Evolutionary conservation across 352 stramenopile species (phyloP).

Genomic region (Phytophthora constricta): DNA sequence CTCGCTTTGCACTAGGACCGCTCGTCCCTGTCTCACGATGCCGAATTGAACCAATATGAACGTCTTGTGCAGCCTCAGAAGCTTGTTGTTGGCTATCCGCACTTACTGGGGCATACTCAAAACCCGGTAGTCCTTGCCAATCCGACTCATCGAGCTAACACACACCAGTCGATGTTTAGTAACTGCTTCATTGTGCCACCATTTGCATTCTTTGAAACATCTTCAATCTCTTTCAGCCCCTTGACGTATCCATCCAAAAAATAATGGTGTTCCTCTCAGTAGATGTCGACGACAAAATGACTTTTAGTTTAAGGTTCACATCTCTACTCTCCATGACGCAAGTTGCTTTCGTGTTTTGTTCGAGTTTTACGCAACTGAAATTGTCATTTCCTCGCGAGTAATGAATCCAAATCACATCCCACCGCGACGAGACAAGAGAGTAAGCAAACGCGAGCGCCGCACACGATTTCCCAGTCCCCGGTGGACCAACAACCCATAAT

Average conservation of each 20-base stretch:
- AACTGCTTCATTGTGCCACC: not conserved
- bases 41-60: too few species aligned
- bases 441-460: constrained; percentile 9
- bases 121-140: not conserved
- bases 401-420: constrained; percentile 15
- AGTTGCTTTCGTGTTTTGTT: constrained; percentile 4
- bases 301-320: constrained; percentile 1
- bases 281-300: constrained; percentile 5
- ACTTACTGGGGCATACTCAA: not conserved
- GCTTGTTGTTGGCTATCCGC: too few species aligned
- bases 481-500: constrained; percentile 12
- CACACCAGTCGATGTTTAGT: not conserved
- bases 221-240: not conserved
- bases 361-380: constrained; percentile 16
- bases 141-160: not conserved
- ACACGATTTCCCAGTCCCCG: constrained; percentile 13
- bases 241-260: constrained; percentile 20
- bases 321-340: constrained; percentile 16
- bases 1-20: too few species aligned
- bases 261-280: constrained; percentile 7
- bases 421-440: constrained; percentile 3
- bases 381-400: not conserved
- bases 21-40: too few species aligned
- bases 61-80: too few species aligned
- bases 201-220: not conserved